Percentiles rank a stretch among this genome's conserved stretches.
phyloP scores from a whole-genome alignment of 352 stramenopile species.

The Phytophthora ramorum region DNA sequence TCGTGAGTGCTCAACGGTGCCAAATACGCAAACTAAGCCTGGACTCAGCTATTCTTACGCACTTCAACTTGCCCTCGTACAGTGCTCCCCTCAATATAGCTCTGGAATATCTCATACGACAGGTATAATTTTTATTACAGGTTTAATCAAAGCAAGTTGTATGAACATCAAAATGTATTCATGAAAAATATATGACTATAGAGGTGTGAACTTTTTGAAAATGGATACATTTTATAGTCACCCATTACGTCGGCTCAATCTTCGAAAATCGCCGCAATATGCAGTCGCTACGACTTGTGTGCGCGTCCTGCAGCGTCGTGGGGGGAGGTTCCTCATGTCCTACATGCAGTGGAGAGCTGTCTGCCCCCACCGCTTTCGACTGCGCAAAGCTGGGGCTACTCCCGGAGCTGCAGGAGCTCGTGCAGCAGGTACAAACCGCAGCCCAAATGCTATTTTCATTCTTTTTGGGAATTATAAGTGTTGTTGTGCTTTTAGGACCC shows the following conservation, averaged over 20 bases:
- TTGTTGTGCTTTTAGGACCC: constrained; percentile 36
- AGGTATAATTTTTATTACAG: background rate
- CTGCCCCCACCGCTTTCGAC: constrained; percentile 56
- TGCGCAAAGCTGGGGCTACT: constrained; percentile 70
- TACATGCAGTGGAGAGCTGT: constrained; percentile 49
- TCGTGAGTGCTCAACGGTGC: constrained; percentile 7
- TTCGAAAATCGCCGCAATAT: constrained; percentile 1
- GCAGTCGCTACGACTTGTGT: constrained; percentile 40
- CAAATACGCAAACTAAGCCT: constrained; percentile 2
- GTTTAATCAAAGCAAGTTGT: too few species aligned
- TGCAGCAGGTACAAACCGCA: too few species aligned
- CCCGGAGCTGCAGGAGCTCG: constrained; percentile 62
- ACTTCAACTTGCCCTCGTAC: constrained; percentile 11
- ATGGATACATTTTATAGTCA: constrained; percentile 6
- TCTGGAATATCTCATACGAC: background rate
- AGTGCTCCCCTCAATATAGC: background rate
- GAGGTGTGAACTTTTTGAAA: background rate
- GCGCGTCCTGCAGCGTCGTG: constrained; percentile 37
- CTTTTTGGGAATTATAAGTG: constrained; percentile 2
- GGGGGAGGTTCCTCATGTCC: constrained; percentile 31
- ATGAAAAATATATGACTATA: background rate
- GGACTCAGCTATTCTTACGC: constrained; percentile 31
- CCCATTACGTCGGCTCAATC: constrained; percentile 1
- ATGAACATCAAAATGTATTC: background rate
- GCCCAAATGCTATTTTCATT: background rate